These are phyloP conservation scores for Serendipita sp. DNA, from an alignment of 768 basidiomycete species.

Conservation along the genomic window DNA sequence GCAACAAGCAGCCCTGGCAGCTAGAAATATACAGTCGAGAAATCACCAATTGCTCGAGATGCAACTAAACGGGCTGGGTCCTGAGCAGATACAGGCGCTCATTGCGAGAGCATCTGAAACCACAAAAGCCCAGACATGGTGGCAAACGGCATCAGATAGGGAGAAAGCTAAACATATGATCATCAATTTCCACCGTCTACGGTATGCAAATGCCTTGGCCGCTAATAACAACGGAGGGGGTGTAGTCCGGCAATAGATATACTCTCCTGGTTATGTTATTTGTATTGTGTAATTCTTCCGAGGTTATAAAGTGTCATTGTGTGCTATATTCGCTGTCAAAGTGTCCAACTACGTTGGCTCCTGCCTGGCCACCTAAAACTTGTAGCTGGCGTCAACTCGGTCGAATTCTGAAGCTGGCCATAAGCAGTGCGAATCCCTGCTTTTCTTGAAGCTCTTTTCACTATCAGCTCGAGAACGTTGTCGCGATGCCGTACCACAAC, in stretches of 20 bases:
- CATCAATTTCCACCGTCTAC: neutral
- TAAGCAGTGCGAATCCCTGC: neutral
- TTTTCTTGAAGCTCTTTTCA: neutral
- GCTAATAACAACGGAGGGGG: neutral
- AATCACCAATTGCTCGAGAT: neutral
- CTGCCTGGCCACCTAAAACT: neutral
- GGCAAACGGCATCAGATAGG: neutral
- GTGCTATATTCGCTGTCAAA: no score
- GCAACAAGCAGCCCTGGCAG: neutral
- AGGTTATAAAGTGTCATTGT: neutral
- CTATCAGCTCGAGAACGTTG: neutral
- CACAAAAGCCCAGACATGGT: neutral
- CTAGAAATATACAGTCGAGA: neutral
- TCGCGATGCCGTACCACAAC: conserved; percentile 44
- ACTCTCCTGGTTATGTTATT: neutral
- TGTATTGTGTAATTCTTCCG: neutral
- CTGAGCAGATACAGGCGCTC: neutral
- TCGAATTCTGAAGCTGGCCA: neutral
- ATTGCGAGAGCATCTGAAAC: neutral
- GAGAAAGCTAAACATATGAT: neutral
- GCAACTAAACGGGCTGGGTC: neutral
- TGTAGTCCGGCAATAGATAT: neutral
- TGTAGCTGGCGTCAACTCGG: neutral
- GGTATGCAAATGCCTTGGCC: neutral
- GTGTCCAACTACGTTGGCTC: no score